Percentiles rank a stretch among this genome's conserved stretches.
phyloP scores from a whole-genome alignment of 345 rosid genomes.

The Diplotaxis tenuifolia region DNA sequence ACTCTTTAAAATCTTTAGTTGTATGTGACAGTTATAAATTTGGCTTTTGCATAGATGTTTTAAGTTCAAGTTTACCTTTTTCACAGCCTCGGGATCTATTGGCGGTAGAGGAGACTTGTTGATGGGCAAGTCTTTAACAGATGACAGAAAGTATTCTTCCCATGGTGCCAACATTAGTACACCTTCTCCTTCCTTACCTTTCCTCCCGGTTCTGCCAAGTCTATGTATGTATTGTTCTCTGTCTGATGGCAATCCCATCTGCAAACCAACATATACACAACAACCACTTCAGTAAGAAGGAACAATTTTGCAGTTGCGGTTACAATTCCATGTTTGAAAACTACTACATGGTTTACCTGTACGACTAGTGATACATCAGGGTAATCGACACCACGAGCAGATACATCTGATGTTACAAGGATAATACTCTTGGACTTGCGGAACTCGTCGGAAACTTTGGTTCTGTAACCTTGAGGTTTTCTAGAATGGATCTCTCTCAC shows the following conservation, averaged over 20 bases:
- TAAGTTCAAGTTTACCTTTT: constrained; percentile 49
- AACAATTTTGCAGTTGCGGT: background rate
- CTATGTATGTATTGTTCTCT: constrained; percentile 94
- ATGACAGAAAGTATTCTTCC: constrained; percentile 85
- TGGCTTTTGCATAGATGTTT: background rate
- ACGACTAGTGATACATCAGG: constrained; percentile 96
- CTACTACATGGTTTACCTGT: constrained; percentile 54
- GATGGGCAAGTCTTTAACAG: constrained; percentile 85
- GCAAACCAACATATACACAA: constrained; percentile 12
- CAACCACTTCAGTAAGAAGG: constrained; percentile 3
- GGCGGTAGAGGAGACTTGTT: constrained; percentile 57
- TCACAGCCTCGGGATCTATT: constrained; percentile 72
- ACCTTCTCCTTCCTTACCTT: constrained; percentile 96
- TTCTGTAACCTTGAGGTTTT: constrained; percentile 91
- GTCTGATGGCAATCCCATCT: constrained; percentile 93
- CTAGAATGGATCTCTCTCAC: constrained; percentile 97
- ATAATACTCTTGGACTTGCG: constrained; percentile 90
- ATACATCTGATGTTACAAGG: constrained; percentile 95
- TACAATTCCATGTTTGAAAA: background rate
- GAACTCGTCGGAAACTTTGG: constrained; percentile 91
- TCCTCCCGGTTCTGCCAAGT: constrained; percentile 96
- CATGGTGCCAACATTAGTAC: constrained; percentile 78
- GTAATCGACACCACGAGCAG: constrained; percentile 99
- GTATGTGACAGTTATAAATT: constrained; percentile 9
- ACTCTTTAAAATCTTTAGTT: background rate